phyloP scores from a whole-genome alignment of 1,284 basidiomycete species.

The Volvariella volvacea region DNA sequence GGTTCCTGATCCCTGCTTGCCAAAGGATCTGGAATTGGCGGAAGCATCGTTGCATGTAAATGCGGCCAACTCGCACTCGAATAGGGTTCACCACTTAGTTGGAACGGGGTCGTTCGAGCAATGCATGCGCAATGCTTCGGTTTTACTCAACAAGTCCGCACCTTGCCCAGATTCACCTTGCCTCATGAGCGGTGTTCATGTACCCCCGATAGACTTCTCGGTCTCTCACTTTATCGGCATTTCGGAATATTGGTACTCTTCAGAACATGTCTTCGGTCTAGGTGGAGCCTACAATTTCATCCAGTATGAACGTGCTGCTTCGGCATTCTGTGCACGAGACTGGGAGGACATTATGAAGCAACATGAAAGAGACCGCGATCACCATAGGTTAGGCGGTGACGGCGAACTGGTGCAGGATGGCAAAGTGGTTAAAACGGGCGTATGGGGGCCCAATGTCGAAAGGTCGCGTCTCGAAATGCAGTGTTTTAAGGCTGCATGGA shows the following conservation, averaged over 20 bases:
- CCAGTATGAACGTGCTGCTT: slow-evolving; percentile 91
- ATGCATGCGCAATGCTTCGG: slow-evolving; percentile 71
- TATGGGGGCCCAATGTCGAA: slow-evolving; percentile 72
- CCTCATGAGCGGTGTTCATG: slow-evolving; percentile 96
- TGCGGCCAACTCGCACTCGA: slow-evolving; percentile 33
- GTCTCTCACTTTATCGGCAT: slow-evolving; percentile 94
- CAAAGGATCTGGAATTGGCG: slow-evolving; percentile 58
- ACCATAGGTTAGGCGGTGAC: slow-evolving; percentile 50
- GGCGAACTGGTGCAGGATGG: slow-evolving; percentile 54
- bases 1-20: slow-evolving; percentile 87
- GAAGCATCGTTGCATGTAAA: slow-evolving; percentile 43
- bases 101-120: slow-evolving; percentile 90
- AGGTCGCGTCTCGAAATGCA: slow-evolving; percentile 88
- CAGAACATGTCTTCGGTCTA: slow-evolving; percentile 91
- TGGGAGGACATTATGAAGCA: slow-evolving; percentile 75
- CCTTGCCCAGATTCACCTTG: slow-evolving; percentile 85
- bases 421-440: slow-evolving; percentile 54
- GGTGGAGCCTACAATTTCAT: slow-evolving; percentile 96
- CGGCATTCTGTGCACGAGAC: slow-evolving; percentile 75
- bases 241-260: slow-evolving; percentile 99
- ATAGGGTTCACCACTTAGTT: slow-evolving; percentile 54
- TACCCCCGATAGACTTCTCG: slow-evolving; percentile 87
- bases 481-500: slow-evolving; percentile 99
- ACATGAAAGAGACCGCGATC: slow-evolving; percentile 49
- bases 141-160: slow-evolving; percentile 81